Evolutionary conservation across 108 stramenopile species (phyloP).

Genomic region (Discostella pseudostelligera): DNA sequence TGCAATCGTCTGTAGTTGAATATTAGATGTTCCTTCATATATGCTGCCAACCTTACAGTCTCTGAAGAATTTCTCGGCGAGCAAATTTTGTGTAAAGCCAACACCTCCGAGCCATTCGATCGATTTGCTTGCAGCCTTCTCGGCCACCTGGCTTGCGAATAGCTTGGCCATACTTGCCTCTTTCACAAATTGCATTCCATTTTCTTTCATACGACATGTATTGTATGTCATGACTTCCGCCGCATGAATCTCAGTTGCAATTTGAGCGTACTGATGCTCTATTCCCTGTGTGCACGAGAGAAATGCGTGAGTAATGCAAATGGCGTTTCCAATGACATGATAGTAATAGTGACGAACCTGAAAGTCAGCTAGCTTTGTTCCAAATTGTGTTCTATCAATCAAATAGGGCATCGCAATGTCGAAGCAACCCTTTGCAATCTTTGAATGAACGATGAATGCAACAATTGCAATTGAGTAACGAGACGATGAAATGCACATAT

Average conservation of each 20-base stretch:
- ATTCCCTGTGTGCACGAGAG: conserved; percentile 58
- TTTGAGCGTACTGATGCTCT: conserved; percentile 95
- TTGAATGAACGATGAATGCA: not conserved
- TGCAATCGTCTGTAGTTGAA: conserved; percentile 83
- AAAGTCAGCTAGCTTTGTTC: conserved; percentile 83
- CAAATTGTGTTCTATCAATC: conserved; percentile 91
- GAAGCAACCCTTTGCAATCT: conserved; percentile 91
- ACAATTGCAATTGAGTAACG: not conserved
- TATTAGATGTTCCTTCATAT: conserved; percentile 86
- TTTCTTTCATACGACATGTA: conserved; percentile 90
- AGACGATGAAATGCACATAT: not conserved
- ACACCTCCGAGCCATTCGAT: conserved; percentile 96
- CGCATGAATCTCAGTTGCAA: conserved; percentile 92
- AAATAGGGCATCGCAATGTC: conserved; percentile 90
- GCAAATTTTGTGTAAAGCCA: conserved; percentile 88
- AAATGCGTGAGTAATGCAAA: not conserved
- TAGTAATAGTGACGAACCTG: conserved; percentile 41
- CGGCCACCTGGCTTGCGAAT: conserved; percentile 87
- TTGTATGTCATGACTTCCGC: conserved; percentile 92
- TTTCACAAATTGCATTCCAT: conserved; percentile 86
- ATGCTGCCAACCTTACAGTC: conserved; percentile 97
- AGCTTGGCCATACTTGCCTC: conserved; percentile 96
- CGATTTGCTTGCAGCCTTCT: conserved; percentile 75
- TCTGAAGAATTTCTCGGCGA: conserved; percentile 93
- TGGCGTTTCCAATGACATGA: not conserved